These are phyloP conservation scores for Protoeuglena noctilucae DNA, from an alignment of 139 green algal genomes.

Conservation along the genomic window DNA sequence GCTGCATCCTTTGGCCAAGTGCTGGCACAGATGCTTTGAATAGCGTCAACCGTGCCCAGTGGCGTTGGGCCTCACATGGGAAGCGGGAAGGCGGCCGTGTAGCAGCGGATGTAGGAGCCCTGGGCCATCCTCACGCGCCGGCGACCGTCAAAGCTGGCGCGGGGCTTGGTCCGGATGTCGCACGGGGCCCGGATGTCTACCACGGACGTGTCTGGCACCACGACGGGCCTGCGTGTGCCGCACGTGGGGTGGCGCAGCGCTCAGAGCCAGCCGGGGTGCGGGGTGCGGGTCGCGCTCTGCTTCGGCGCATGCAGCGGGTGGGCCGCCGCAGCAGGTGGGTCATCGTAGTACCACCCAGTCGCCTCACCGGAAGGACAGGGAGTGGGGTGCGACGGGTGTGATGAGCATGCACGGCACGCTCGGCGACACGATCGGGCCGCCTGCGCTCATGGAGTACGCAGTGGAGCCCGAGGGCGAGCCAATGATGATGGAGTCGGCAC, in stretches of 20 bases:
- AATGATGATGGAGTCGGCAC: conserved; percentile 76
- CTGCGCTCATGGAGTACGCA: conserved; percentile 71
- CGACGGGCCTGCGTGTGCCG: too few relatives aligned
- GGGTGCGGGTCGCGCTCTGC: too few relatives aligned
- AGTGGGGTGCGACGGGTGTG: conserved; percentile 69
- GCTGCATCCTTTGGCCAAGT: too few relatives aligned
- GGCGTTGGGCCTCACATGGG: too few relatives aligned
- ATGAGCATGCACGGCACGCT: conserved; percentile 69
- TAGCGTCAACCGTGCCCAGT: too few relatives aligned
- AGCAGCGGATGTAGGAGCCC: neutral
- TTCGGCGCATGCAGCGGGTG: too few relatives aligned
- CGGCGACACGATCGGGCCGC: conserved; percentile 71
- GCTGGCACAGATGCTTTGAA: too few relatives aligned
- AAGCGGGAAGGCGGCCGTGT: neutral
- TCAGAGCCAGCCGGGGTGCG: too few relatives aligned
- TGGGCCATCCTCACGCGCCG: neutral
- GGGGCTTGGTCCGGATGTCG: neutral
- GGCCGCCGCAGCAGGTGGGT: too few relatives aligned
- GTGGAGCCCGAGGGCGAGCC: conserved; percentile 67
- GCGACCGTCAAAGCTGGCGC: neutral
- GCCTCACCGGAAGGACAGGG: conserved; percentile 52
- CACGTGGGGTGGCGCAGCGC: too few relatives aligned
- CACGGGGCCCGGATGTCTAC: neutral
- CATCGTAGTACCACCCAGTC: too few relatives aligned
- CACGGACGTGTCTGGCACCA: neutral